Percentiles rank a stretch among this genome's conserved stretches.
phyloP scores from a whole-genome alignment of 1,284 basidiomycete genomes.

The Flammula alnicola region DNA sequence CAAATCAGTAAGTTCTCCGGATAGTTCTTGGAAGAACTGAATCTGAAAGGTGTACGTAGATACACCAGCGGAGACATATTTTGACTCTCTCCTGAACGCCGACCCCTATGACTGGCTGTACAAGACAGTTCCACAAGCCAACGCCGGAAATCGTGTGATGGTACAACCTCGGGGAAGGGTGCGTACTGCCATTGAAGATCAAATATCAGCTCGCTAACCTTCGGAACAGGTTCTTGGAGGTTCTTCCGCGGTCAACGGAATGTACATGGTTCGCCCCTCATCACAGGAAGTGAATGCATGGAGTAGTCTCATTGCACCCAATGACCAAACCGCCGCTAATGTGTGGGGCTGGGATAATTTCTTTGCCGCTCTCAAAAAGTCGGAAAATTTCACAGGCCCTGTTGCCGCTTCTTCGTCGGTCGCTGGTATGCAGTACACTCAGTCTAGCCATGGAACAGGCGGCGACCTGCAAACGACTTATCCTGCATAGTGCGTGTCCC shows the following conservation, averaged over 20 bases:
- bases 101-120: conserved; percentile 66
- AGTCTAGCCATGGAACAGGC: conserved; percentile 45
- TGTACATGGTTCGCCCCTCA: conserved; percentile 66
- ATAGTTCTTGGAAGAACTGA: not conserved
- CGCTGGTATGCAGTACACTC: conserved; percentile 46
- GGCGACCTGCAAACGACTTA: conserved; percentile 55
- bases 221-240: conserved; percentile 65
- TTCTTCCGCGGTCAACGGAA: conserved; percentile 71
- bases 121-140: conserved; percentile 53
- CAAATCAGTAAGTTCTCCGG: conserved; percentile 31
- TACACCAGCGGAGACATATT: conserved; percentile 54
- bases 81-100: conserved; percentile 48
- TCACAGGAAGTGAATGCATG: conserved; percentile 60
- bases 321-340: conserved; percentile 37
- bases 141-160: conserved; percentile 42
- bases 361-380: conserved; percentile 57
- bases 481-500: conserved; percentile 53
- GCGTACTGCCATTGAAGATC: not conserved
- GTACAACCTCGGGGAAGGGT: conserved; percentile 55
- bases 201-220: not conserved
- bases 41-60: conserved; percentile 34
- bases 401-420: conserved; percentile 35
- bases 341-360: conserved; percentile 62
- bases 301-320: conserved; percentile 45
- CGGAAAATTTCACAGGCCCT: conserved; percentile 50